These are phyloP conservation scores for Rhododendron mucronatum DNA, from an alignment of 148 eudicot genomes.

Conservation along the genomic window DNA sequence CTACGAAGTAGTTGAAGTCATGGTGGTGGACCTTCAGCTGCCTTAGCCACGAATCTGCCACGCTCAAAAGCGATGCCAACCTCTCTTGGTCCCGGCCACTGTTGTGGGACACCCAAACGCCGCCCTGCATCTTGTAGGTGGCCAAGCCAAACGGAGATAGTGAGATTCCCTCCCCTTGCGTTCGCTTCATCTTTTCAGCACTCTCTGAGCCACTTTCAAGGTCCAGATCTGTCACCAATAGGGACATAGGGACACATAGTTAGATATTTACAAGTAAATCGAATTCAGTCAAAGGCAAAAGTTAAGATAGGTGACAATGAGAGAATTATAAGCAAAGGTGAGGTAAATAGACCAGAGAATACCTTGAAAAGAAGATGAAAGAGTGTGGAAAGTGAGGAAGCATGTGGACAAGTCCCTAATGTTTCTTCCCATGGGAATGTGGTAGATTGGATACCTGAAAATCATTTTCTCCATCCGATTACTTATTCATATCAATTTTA, in stretches of 20 bases:
- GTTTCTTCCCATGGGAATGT: constrained; percentile 20
- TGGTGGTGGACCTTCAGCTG: constrained; percentile 86
- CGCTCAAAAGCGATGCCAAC: constrained; percentile 55
- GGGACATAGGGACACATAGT: not conserved
- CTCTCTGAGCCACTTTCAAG: constrained; percentile 46
- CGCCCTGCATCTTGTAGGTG: constrained; percentile 92
- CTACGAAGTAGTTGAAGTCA: constrained; percentile 77
- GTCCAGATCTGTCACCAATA: constrained; percentile 46
- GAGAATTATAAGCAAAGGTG: not conserved
- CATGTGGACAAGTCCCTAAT: constrained; percentile 25
- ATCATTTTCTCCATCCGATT: not conserved
- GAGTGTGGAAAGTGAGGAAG: constrained; percentile 39
- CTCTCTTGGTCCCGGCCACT: constrained; percentile 61
- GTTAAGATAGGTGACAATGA: not conserved
- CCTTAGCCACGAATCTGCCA: constrained; percentile 93
- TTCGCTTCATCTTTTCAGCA: constrained; percentile 36
- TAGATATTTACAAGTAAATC: not conserved
- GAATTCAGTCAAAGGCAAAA: not conserved
- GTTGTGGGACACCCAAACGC: constrained; percentile 54
- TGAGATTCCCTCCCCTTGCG: constrained; percentile 65
- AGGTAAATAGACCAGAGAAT: not conserved
- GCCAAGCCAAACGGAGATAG: constrained; percentile 79
- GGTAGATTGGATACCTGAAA: constrained; percentile 39
- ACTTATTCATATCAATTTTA: not conserved
- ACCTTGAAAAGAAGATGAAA: constrained; percentile 42